Evolutionary conservation across 805 yeast genomes (phyloP).

Genomic region (Torulaspora delbrueckii): DNA sequence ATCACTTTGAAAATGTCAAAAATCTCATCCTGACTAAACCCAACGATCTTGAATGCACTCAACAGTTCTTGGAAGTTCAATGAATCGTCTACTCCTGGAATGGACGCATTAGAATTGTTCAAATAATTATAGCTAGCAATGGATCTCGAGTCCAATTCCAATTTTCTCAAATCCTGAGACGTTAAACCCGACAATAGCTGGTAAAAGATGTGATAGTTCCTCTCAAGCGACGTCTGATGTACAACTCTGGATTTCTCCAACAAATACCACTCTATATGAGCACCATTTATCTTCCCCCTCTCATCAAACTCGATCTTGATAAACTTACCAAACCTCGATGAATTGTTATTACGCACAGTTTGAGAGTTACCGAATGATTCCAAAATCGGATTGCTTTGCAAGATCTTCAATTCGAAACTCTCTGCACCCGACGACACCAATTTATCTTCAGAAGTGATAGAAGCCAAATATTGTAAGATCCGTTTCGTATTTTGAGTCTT

Average conservation of each 20-base stretch:
- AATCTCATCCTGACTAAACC: slow-evolving; percentile 53
- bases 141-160: slow-evolving; percentile 39
- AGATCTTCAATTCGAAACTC: slow-evolving; percentile 73
- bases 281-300: slow-evolving; percentile 70
- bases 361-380: slow-evolving; percentile 98
- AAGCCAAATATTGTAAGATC: slow-evolving; percentile 85
- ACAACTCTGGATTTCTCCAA: slow-evolving; percentile 92
- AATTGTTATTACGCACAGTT: slow-evolving; percentile 87
- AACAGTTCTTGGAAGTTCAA: slow-evolving; percentile 59
- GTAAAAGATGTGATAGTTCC: slow-evolving; percentile 92
- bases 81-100: slow-evolving; percentile 74
- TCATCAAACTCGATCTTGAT: slow-evolving; percentile 73
- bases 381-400: slow-evolving; percentile 91
- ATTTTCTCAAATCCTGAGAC: slow-evolving; percentile 42
- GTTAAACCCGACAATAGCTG: slow-evolving; percentile 72
- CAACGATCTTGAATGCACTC: slow-evolving; percentile 68
- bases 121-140: slow-evolving; percentile 43
- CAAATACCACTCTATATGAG: slow-evolving; percentile 90
- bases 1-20: slow-evolving; percentile 57
- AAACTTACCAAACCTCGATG: slow-evolving; percentile 95
- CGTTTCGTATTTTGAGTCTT: slow-evolving; percentile 96
- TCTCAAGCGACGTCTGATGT: slow-evolving; percentile 64
- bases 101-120: slow-evolving; percentile 47
- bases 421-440: slow-evolving; percentile 24
- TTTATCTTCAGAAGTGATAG: slow-evolving; percentile 48